These are phyloP conservation scores for Skeletonema potamos DNA, from an alignment of 108 stramenopile species.

Conservation along the genomic window DNA sequence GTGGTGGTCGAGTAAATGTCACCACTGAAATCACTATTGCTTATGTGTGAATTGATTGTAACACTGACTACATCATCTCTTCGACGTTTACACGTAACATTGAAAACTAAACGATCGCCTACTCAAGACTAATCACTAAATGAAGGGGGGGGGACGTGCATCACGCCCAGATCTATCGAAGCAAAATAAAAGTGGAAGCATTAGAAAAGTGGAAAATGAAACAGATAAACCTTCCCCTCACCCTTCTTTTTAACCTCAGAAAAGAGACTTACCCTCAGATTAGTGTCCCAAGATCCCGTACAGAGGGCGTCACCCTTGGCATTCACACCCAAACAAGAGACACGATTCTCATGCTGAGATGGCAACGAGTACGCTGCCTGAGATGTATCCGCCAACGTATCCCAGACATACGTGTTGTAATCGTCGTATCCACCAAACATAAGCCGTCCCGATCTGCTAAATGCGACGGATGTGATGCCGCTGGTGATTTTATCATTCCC, in stretches of 20 bases:
- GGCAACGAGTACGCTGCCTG: constrained; percentile 58
- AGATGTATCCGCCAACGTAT: constrained; percentile 54
- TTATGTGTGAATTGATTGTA: background rate
- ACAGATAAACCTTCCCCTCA: too few species aligned
- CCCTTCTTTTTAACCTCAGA: too few species aligned
- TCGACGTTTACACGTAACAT: background rate
- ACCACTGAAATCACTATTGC: background rate
- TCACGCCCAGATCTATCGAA: too few species aligned
- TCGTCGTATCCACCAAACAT: constrained; percentile 91
- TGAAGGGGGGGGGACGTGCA: too few species aligned
- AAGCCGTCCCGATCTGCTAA: constrained; percentile 78
- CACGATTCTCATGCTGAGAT: constrained; percentile 90
- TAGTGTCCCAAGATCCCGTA: constrained; percentile 98
- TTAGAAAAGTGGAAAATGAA: too few species aligned
- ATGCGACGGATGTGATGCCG: constrained; percentile 83
- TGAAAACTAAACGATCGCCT: background rate
- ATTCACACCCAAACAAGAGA: constrained; percentile 94
- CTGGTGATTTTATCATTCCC: constrained; percentile 69
- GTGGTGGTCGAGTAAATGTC: background rate
- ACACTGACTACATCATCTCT: background rate
- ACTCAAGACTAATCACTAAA: background rate
- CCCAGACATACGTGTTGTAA: constrained; percentile 73
- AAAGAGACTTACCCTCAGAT: background rate
- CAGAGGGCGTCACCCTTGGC: constrained; percentile 91
- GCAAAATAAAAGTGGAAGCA: too few species aligned